Evolutionary conservation across 2,329 filamentous ascomycete genomes (phyloP).

Genomic region (Clonostachys chloroleuca): DNA sequence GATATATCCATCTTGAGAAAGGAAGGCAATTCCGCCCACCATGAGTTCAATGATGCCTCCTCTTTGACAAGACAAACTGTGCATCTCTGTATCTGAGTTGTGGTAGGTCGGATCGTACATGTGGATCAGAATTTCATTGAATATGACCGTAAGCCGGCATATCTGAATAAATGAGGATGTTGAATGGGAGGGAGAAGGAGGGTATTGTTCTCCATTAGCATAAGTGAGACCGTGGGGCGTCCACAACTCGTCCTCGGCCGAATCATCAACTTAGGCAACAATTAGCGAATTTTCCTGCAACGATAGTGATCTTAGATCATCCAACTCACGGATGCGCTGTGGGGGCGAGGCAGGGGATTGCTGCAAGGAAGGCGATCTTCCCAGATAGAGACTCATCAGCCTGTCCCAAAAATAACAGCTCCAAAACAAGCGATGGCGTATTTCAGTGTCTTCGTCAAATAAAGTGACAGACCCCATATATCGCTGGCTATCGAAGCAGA

Average conservation of each 20-base stretch:
- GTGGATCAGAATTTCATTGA: conserved; percentile 14
- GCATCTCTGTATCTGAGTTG: no score
- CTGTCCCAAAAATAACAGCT: conserved; percentile 21
- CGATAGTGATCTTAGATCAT: no score
- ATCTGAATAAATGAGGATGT: conserved; percentile 4
- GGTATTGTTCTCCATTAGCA: conserved; percentile 8
- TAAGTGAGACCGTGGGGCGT: conserved; percentile 5
- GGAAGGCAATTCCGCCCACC: no score
- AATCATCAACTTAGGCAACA: conserved; percentile 8
- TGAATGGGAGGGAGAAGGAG: conserved; percentile 2
- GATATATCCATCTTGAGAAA: no score
- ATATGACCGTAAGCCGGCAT: conserved; percentile 13
- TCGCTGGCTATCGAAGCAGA: neutral
- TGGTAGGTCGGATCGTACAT: conserved; percentile 4
- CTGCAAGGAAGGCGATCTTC: conserved; percentile 10
- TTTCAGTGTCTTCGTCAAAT: conserved; percentile 14
- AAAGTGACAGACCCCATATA: neutral
- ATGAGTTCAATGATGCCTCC: no score
- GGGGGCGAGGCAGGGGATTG: neutral
- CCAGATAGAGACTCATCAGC: conserved; percentile 16
- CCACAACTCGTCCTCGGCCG: conserved; percentile 10
- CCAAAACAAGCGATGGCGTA: conserved; percentile 15
- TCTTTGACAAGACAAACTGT: no score
- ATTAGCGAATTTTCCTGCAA: no score
- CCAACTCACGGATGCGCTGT: no score